These are phyloP conservation scores for Mortierella sp. DNA, from an alignment of 371 early-diverging fungal genomes.

Conservation along the genomic window DNA sequence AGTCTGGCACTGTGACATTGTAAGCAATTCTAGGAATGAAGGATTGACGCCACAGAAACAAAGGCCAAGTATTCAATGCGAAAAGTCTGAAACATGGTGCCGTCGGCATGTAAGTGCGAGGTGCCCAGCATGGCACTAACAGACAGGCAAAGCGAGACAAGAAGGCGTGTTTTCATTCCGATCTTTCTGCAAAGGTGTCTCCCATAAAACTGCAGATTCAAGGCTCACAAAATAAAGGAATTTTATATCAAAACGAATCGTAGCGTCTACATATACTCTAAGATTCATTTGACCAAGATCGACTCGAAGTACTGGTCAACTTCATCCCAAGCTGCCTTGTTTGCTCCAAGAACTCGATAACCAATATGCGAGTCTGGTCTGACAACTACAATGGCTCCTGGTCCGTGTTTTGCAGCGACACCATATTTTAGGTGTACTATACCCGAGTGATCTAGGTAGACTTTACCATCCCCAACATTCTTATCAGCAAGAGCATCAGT, in stretches of 20 bases:
- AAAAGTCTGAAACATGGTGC: slow-evolving; percentile 14
- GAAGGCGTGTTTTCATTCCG: not conserved
- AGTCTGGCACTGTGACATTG: slow-evolving; percentile 9
- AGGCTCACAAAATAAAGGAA: no score
- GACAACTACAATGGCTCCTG: slow-evolving; percentile 40
- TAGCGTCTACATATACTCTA: no score
- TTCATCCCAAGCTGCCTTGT: slow-evolving; percentile 37
- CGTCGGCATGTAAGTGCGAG: not conserved
- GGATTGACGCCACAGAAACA: not conserved
- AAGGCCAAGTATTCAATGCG: not conserved
- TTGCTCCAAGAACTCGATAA: slow-evolving; percentile 37
- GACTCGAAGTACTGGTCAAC: slow-evolving; percentile 34
- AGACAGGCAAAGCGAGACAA: not conserved
- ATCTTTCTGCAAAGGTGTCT: slow-evolving; percentile 12
- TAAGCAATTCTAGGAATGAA: slow-evolving; percentile 11
- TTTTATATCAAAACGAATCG: no score
- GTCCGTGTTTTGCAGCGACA: slow-evolving; percentile 25
- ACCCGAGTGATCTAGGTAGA: slow-evolving; percentile 37
- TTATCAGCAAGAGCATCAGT: slow-evolving; percentile 15
- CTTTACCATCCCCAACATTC: slow-evolving; percentile 37
- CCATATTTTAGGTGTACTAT: slow-evolving; percentile 43
- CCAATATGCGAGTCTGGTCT: slow-evolving; percentile 47
- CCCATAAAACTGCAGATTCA: slow-evolving; percentile 9
- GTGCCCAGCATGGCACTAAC: not conserved
- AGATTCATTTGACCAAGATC: slow-evolving; percentile 13